These are phyloP conservation scores for Pyrus betulifolia DNA, from an alignment of 306 rosid genomes.

Conservation along the genomic window DNA sequence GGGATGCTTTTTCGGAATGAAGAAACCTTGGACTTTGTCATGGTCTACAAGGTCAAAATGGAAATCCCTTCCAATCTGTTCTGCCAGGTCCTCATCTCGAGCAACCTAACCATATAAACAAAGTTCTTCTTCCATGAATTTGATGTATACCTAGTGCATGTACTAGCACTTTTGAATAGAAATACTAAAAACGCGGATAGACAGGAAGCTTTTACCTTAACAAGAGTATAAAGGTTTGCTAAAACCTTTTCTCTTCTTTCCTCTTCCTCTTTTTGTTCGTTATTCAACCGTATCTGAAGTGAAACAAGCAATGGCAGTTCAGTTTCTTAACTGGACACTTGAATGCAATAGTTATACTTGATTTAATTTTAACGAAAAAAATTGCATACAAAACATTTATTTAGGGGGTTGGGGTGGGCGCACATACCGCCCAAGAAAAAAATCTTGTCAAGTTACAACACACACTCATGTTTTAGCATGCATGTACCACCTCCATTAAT, in stretches of 20 bases:
- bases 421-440: too few species aligned
- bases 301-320: background rate
- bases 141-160: background rate
- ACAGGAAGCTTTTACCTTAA: constrained; percentile 46
- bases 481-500: too few species aligned
- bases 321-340: constrained; percentile 5
- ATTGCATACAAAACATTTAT: too few species aligned
- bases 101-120: constrained; percentile 54
- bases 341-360: background rate
- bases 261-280: constrained; percentile 84
- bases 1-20: constrained; percentile 57
- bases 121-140: background rate
- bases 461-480: too few species aligned
- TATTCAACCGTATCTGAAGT: constrained; percentile 64
- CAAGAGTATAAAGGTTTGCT: constrained; percentile 72
- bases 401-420: too few species aligned
- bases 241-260: constrained; percentile 73
- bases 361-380: constrained; percentile 23
- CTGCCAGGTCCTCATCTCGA: constrained; percentile 63
- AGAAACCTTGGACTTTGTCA: constrained; percentile 85
- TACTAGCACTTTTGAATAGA: background rate
- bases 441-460: too few species aligned
- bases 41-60: constrained; percentile 90
- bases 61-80: constrained; percentile 73
- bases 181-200: background rate